Conservation (phyloP, 2,329 filamentous ascomycete species). For the Nigrograna mackinnonii region DNA sequence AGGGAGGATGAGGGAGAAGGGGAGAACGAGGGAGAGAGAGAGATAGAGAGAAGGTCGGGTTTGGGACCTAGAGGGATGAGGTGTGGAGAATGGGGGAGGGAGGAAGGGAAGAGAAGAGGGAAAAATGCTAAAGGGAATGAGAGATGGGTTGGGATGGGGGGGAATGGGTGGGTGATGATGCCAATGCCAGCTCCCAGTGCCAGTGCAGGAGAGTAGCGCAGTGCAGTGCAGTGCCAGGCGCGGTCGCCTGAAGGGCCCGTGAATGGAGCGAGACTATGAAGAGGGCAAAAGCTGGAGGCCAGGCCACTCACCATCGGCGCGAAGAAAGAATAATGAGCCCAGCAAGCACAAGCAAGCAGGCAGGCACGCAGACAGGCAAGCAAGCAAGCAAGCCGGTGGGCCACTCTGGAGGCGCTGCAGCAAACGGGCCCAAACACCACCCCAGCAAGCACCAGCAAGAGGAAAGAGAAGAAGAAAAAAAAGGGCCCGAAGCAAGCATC, state of each 20-base stretch:
- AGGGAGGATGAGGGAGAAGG: constrained; percentile 7
- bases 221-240: background rate
- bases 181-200: background rate
- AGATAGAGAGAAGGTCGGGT: constrained; percentile 8
- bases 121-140: background rate
- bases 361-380: too few relatives aligned
- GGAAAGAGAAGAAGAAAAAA: too few relatives aligned
- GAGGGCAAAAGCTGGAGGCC: background rate
- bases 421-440: too few relatives aligned
- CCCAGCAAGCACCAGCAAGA: too few relatives aligned
- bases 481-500: too few relatives aligned
- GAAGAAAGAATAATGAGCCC: too few relatives aligned
- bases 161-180: background rate
- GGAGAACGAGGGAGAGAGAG: constrained; percentile 10
- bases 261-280: too few relatives aligned
- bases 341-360: too few relatives aligned
- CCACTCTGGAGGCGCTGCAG: too few relatives aligned
- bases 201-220: background rate
- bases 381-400: too few relatives aligned
- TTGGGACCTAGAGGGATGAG: constrained; percentile 6
- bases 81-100: constrained; percentile 12
- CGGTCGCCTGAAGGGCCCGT: background rate
- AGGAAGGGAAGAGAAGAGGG: constrained; percentile 7
- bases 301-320: background rate
- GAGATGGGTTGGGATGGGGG: background rate